phyloP scores from a whole-genome alignment of 768 basidiomycete genomes.

The Dioszegia hungarica region DNA sequence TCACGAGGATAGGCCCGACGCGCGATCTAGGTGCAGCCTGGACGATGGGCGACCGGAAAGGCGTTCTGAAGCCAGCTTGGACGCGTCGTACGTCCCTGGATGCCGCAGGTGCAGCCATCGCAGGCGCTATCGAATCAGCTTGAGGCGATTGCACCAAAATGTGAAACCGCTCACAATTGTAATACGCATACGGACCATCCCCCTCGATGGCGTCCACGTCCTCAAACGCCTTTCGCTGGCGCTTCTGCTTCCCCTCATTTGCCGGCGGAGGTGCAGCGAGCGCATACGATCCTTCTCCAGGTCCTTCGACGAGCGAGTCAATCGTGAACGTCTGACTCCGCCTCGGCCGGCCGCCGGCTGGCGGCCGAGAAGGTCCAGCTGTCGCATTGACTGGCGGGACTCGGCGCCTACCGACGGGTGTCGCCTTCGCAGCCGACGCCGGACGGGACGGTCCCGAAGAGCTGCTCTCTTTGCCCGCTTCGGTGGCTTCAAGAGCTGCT shows the following conservation, averaged over 20 bases:
- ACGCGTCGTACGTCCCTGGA: background rate
- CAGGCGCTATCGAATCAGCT: background rate
- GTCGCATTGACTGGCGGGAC: background rate
- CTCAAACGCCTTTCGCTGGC: slow-evolving; percentile 20
- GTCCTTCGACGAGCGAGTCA: slow-evolving; percentile 1
- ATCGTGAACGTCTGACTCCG: background rate
- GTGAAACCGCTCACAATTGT: slow-evolving; percentile 13
- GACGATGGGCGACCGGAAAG: slow-evolving; percentile 12
- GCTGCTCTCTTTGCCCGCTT: too few relatives aligned
- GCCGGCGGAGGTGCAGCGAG: slow-evolving; percentile 3
- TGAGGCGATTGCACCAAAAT: too few relatives aligned
- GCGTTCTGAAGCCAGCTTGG: slow-evolving; percentile 7
- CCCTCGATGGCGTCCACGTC: slow-evolving; percentile 18
- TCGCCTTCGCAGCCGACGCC: too few relatives aligned
- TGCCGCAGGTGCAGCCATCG: background rate
- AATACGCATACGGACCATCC: slow-evolving; percentile 22
- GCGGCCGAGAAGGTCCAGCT: too few relatives aligned
- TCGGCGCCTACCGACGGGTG: too few relatives aligned
- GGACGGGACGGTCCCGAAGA: too few relatives aligned
- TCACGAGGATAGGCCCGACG: slow-evolving; percentile 6
- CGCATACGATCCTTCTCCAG: slow-evolving; percentile 23
- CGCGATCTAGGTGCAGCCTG: background rate
- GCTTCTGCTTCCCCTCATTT: slow-evolving; percentile 17
- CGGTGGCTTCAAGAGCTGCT: background rate
- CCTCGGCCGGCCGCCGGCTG: background rate